Evolutionary conservation across 371 early-diverging fungal species (phyloP).

Genomic region (Caulochytrium protostelioides): DNA sequence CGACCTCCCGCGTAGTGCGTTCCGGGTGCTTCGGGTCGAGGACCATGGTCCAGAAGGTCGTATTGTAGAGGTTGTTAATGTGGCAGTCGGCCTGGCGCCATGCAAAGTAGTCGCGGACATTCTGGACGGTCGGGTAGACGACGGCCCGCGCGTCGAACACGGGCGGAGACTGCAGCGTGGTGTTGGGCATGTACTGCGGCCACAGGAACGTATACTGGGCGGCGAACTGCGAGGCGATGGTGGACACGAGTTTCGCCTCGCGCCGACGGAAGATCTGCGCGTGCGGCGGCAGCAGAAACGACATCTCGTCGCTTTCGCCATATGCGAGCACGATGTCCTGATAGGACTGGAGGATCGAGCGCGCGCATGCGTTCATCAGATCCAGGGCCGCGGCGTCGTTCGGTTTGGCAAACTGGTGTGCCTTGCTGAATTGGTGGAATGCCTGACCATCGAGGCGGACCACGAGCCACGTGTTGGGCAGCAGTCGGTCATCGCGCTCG

Average conservation of each 20-base stretch:
- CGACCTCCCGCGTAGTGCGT: conserved; percentile 13
- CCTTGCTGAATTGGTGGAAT: conserved; percentile 71
- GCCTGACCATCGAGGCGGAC: conserved; percentile 84
- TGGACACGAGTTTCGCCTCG: conserved; percentile 62
- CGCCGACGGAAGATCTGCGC: conserved; percentile 57
- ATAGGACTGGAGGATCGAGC: conserved; percentile 49
- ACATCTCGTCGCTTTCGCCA: conserved; percentile 87
- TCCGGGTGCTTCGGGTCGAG: conserved; percentile 10
- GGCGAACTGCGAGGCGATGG: conserved; percentile 65
- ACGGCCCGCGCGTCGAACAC: conserved; percentile 80
- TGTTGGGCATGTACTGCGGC: conserved; percentile 40
- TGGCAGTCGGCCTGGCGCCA: conserved; percentile 91
- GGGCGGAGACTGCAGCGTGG: conserved; percentile 50
- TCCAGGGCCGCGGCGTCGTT: conserved; percentile 66
- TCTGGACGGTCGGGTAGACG: conserved; percentile 54
- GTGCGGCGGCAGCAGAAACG: conserved; percentile 47
- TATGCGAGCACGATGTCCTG: conserved; percentile 68
- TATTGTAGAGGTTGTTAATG: conserved; percentile 53
- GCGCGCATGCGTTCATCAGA: conserved; percentile 67
- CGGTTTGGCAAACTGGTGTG: conserved; percentile 70
- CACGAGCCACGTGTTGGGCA: conserved; percentile 68
- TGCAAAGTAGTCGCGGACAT: conserved; percentile 67
- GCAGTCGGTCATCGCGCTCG: conserved; percentile 48
- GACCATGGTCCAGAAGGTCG: conserved; percentile 80
- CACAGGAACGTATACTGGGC: conserved; percentile 64